A percentile compares a stretch with the other conserved stretches of the same genome.
phyloP scores from a whole-genome alignment of 768 basidiomycete species.

The Pisolithus microcarpus region DNA sequence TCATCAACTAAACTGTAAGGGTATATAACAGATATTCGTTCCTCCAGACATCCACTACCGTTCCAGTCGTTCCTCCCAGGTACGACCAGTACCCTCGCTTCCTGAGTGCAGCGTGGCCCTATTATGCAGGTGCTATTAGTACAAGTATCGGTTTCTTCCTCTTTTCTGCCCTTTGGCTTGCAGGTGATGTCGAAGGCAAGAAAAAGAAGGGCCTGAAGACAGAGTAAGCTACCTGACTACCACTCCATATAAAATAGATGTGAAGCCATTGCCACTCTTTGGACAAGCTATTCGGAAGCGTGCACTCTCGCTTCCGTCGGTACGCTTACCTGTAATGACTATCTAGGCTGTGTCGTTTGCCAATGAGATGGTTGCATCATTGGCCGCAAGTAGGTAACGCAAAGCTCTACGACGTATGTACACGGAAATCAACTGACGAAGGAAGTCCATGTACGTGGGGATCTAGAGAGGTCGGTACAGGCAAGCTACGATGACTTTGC shows the following conservation, averaged over 20 bases:
- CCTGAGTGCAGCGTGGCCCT: constrained; percentile 93
- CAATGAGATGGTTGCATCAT: neutral
- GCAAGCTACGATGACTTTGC: constrained; percentile 4
- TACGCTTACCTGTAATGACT: too few species aligned
- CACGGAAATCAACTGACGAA: constrained; percentile 16
- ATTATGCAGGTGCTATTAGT: constrained; percentile 86
- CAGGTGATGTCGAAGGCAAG: constrained; percentile 66
- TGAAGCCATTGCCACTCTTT: neutral
- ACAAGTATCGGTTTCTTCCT: constrained; percentile 79
- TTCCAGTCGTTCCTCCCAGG: constrained; percentile 85
- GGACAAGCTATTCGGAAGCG: neutral
- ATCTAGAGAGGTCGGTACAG: neutral
- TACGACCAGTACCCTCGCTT: constrained; percentile 96
- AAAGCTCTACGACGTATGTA: constrained; percentile 18
- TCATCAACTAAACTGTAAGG: neutral
- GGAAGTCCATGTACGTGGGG: neutral
- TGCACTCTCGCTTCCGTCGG: too few species aligned
- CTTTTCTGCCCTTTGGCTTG: constrained; percentile 84
- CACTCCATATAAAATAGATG: neutral
- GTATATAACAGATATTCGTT: constrained; percentile 53
- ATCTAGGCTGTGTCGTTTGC: too few species aligned
- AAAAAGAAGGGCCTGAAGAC: constrained; percentile 39
- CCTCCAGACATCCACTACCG: constrained; percentile 64
- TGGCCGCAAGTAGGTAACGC: constrained; percentile 4
- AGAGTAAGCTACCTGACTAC: constrained; percentile 11